Evolutionary conservation across 1,284 basidiomycete species (phyloP), one percentile per base, ranked within the genome.

Genomic region (Cryptococcus neoformans): DNA sequence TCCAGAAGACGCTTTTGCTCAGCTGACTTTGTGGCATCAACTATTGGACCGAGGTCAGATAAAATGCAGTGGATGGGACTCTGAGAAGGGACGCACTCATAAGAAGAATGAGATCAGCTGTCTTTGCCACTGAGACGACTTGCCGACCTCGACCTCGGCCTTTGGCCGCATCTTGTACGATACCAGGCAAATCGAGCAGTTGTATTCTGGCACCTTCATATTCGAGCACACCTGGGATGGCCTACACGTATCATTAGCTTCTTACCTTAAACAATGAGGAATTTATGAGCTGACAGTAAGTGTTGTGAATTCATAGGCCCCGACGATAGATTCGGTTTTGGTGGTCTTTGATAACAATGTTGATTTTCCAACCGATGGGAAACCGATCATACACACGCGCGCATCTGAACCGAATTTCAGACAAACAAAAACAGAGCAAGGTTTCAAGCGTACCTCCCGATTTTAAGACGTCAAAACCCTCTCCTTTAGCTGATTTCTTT

Each of bases 291-390:
- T 62, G 69, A 87, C 89, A 14, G 92, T 93, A 40, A 94, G 82
- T 3, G 91, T 95, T 1, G 93, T 97, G 78, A 96, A 98, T 74
- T 97, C 94, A 74, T 99, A 98, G 8, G 92, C 90, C 9, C 94
- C 95, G 0, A 90, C 81, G 67, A 89, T 88, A 2, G 90, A 93
- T 53, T 85, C 81, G 0, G 96, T 99, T 64, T 94, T 88, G 0
- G 95, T 99, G 61, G 88, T 85, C 77, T 95, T 97, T 70, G 85
- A 88, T 36, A 99, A 81, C 45, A 99, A 82, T 0, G 94, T 98
- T 7, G 92, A 95, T 85, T 92, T 94, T 75, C 93, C 93, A 49
- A 97, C 93, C 9, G 92, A 96, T 0, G 90, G 92, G 76, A 94
- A 94, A 17, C 91, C 94, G 56, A 97, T 97, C 58, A 98, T 80